These are phyloP conservation scores for Hymenoscyphus fraxineus DNA, from an alignment of 2,329 filamentous ascomycete genomes.

Conservation along the genomic window DNA sequence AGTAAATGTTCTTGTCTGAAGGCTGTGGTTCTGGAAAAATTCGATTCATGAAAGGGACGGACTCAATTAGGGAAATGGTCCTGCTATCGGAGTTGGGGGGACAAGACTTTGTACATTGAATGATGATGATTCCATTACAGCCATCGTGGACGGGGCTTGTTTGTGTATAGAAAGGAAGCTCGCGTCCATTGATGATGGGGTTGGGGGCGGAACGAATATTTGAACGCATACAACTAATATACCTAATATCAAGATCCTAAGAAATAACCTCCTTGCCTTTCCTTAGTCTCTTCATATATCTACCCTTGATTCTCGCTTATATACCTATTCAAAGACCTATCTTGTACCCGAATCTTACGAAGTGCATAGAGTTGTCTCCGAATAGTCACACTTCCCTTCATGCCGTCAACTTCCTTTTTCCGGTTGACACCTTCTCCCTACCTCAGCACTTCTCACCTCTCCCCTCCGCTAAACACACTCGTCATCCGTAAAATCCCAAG, in stretches of 20 bases:
- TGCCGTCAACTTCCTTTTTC: too few relatives aligned
- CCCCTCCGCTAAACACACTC: too few relatives aligned
- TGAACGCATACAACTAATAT: background rate
- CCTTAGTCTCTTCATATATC: background rate
- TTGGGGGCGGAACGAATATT: background rate
- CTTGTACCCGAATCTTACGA: too few relatives aligned
- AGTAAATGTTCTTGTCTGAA: constrained; percentile 2
- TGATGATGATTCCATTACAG: background rate
- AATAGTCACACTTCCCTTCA: too few relatives aligned
- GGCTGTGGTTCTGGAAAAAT: background rate
- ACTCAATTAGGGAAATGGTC: background rate
- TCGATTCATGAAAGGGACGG: background rate
- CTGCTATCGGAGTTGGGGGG: background rate
- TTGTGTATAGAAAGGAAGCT: background rate
- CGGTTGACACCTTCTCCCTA: too few relatives aligned
- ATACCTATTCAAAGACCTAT: too few relatives aligned
- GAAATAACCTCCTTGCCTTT: background rate
- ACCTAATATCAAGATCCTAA: background rate
- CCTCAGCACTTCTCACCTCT: too few relatives aligned
- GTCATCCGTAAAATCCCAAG: too few relatives aligned
- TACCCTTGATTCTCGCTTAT: too few relatives aligned
- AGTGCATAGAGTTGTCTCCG: too few relatives aligned
- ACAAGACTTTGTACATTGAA: constrained; percentile 1
- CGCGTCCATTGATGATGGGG: background rate
- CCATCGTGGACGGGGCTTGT: background rate